phyloP scores from a whole-genome alignment of 192 early-diverging fungal species.

The Coemansia javaensis region DNA sequence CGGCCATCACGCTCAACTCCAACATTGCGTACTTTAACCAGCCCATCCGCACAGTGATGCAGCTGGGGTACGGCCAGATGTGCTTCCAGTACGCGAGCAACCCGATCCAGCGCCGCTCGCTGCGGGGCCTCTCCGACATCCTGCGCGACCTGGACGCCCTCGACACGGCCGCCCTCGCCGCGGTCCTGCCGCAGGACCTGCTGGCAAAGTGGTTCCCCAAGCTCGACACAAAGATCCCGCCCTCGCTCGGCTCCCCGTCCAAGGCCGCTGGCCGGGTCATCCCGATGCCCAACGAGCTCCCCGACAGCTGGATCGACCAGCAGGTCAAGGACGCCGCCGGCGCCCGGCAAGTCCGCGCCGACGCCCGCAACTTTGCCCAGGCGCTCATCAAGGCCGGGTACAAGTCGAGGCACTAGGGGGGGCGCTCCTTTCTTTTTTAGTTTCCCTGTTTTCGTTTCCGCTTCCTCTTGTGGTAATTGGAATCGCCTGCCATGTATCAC shows the following conservation, averaged over 20 bases:
- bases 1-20: constrained; percentile 15
- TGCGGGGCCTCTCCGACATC: constrained; percentile 8
- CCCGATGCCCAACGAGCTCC: constrained; percentile 29
- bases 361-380: constrained; percentile 33
- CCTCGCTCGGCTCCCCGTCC: too few species aligned
- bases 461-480: too few species aligned
- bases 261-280: constrained; percentile 18
- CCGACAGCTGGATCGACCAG: constrained; percentile 35
- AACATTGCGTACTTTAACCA: constrained; percentile 36
- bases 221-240: constrained; percentile 20
- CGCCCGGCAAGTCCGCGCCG: constrained; percentile 14
- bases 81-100: constrained; percentile 51
- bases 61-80: constrained; percentile 50
- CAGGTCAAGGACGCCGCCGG: constrained; percentile 23
- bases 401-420: constrained; percentile 28
- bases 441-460: neutral
- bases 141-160: too few species aligned
- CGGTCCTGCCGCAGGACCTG: constrained; percentile 21
- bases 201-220: constrained; percentile 37
- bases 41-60: constrained; percentile 45
- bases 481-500: too few species aligned
- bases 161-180: too few species aligned
- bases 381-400: constrained; percentile 43
- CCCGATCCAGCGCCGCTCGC: constrained; percentile 21
- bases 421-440: constrained; percentile 5